Conservation (phyloP, 768 basidiomycete genomes). For the Auriscalpium orientale region DNA sequence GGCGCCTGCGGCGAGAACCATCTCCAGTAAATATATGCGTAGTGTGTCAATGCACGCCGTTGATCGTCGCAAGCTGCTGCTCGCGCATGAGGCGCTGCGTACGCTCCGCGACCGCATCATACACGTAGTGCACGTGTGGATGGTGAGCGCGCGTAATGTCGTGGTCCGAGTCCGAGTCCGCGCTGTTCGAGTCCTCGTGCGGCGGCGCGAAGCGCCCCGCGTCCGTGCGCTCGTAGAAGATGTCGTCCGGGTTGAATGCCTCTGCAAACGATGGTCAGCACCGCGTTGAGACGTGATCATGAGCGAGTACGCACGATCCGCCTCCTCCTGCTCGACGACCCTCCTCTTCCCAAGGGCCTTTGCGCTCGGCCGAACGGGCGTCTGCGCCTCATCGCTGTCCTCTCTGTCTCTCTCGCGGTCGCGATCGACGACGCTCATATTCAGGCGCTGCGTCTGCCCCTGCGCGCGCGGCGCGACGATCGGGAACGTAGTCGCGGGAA, state of each 20-base stretch:
- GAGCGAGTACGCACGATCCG: slow-evolving; percentile 34
- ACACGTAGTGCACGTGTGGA: slow-evolving; percentile 66
- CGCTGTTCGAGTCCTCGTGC: slow-evolving; percentile 21
- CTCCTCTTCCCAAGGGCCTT: slow-evolving; percentile 86
- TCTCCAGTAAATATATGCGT: background rate
- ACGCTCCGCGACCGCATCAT: slow-evolving; percentile 87
- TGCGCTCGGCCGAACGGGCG: slow-evolving; percentile 61
- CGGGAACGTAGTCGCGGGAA: slow-evolving; percentile 1
- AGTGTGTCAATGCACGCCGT: slow-evolving; percentile 18
- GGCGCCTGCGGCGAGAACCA: too few species aligned
- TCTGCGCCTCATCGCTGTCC: slow-evolving; percentile 19
- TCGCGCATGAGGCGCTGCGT: slow-evolving; percentile 51
- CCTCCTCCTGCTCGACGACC: slow-evolving; percentile 44
- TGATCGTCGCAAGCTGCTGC: slow-evolving; percentile 22
- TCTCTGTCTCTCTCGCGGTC: slow-evolving; percentile 17
- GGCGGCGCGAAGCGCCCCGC: slow-evolving; percentile 17
- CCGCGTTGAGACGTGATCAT: background rate
- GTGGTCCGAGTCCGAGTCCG: slow-evolving; percentile 46
- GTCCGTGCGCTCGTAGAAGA: slow-evolving; percentile 39
- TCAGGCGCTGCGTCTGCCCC: background rate
- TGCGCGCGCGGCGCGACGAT: background rate
- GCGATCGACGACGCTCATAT: background rate
- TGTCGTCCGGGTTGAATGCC: slow-evolving; percentile 48
- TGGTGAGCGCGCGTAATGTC: slow-evolving; percentile 30
- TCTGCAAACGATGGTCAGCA: slow-evolving; percentile 23